These are phyloP conservation scores for Alternaria gaisen DNA, from an alignment of 2,329 filamentous ascomycete species.

Conservation along the genomic window DNA sequence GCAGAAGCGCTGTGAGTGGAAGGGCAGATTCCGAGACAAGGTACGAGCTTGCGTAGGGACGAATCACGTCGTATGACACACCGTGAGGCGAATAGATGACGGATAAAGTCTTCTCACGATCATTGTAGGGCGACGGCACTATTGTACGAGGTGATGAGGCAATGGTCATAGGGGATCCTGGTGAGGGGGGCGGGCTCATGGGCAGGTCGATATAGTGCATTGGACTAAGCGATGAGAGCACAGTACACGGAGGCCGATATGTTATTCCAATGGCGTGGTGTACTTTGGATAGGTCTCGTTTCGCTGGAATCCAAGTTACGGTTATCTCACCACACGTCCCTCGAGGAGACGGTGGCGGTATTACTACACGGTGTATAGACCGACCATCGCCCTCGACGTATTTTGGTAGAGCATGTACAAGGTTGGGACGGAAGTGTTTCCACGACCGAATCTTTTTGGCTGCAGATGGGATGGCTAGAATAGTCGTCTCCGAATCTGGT, in stretches of 20 bases:
- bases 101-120: constrained; percentile 61
- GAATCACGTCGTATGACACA: constrained; percentile 62
- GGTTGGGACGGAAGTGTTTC: constrained; percentile 69
- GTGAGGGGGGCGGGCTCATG: constrained; percentile 48
- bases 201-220: constrained; percentile 51
- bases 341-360: constrained; percentile 63
- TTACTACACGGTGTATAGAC: constrained; percentile 59
- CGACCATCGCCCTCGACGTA: constrained; percentile 53
- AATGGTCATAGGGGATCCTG: constrained; percentile 44
- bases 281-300: constrained; percentile 66
- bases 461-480: constrained; percentile 71
- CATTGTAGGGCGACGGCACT: constrained; percentile 43
- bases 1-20: constrained; percentile 70
- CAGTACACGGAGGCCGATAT: constrained; percentile 66
- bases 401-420: constrained; percentile 54
- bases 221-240: constrained; percentile 43
- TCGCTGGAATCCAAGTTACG: constrained; percentile 71
- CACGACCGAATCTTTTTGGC: constrained; percentile 72
- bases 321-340: constrained; percentile 73
- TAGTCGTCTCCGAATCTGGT: constrained; percentile 63
- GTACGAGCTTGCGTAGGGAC: constrained; percentile 65
- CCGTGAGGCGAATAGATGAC: constrained; percentile 73
- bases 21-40: constrained; percentile 66
- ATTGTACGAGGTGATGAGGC: constrained; percentile 45
- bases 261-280: constrained; percentile 77